Conservation (phyloP, 192 early-diverging fungal genomes). For the Backusella psychrophila region DNA sequence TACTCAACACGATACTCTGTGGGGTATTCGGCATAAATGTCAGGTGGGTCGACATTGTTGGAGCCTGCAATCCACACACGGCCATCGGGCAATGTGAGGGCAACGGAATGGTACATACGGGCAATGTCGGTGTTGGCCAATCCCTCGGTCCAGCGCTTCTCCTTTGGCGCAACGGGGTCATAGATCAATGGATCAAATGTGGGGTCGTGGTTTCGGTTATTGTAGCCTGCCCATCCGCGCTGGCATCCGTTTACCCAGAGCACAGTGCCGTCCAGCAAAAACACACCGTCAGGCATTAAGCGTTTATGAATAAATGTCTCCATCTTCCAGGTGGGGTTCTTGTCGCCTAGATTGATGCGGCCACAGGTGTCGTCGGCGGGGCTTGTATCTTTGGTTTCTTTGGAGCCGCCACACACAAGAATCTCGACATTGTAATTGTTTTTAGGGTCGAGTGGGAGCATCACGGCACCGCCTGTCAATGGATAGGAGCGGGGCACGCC, state of each 20-base stretch:
- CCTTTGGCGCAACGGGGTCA: constrained; percentile 43
- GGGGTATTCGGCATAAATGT: constrained; percentile 31
- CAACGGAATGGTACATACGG: constrained; percentile 65
- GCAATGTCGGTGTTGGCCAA: constrained; percentile 50
- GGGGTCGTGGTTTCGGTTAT: constrained; percentile 44
- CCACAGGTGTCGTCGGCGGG: constrained; percentile 47
- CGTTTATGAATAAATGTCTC: constrained; percentile 44
- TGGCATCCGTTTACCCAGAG: constrained; percentile 64
- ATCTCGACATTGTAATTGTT: constrained; percentile 57
- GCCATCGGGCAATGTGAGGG: constrained; percentile 47
- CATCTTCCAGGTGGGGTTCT: constrained; percentile 50
- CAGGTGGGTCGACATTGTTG: constrained; percentile 39
- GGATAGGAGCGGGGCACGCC: constrained; percentile 54
- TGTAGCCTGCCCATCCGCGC: constrained; percentile 55
- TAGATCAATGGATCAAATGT: constrained; percentile 53
- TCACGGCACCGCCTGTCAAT: constrained; percentile 48
- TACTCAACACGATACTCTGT: constrained; percentile 55
- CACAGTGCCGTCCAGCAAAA: constrained; percentile 54
- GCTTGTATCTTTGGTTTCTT: constrained; percentile 22
- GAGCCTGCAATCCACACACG: constrained; percentile 50
- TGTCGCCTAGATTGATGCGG: constrained; percentile 42
- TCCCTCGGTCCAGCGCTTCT: constrained; percentile 37
- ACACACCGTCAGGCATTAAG: constrained; percentile 53
- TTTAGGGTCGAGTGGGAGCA: constrained; percentile 54
- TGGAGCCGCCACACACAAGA: constrained; percentile 60